These are phyloP conservation scores for Phytopythium oedochilum DNA, from an alignment of 352 stramenopile genomes.

Conservation along the genomic window DNA sequence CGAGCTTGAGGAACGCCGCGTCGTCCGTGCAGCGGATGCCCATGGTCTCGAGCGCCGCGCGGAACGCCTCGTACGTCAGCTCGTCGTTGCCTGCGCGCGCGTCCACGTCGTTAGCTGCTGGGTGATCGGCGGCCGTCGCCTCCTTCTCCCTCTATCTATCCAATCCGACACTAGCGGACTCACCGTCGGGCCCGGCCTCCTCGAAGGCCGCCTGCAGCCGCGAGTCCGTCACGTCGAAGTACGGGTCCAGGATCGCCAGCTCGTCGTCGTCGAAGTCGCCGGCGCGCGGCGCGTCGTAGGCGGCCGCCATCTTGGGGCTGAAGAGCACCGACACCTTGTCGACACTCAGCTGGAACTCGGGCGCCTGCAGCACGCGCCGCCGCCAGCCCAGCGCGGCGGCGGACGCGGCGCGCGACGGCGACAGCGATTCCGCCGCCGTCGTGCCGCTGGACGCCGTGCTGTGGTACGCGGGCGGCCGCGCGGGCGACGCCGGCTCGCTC, in stretches of 20 bases:
- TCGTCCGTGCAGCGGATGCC: slow-evolving; percentile 72
- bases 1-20: slow-evolving; percentile 63
- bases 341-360: slow-evolving; percentile 67
- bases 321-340: slow-evolving; percentile 84
- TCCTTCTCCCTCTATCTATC: not conserved
- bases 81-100: slow-evolving; percentile 22
- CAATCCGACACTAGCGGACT: not conserved
- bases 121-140: too few relatives aligned
- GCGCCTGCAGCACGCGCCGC: slow-evolving; percentile 26
- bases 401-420: not conserved
- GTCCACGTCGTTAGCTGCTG: not conserved
- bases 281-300: not conserved
- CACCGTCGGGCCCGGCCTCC: slow-evolving; percentile 46
- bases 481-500: slow-evolving; percentile 4
- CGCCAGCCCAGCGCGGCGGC: slow-evolving; percentile 5
- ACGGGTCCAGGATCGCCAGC: slow-evolving; percentile 81
- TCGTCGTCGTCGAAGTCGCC: slow-evolving; percentile 44
- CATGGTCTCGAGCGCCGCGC: slow-evolving; percentile 50
- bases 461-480: slow-evolving; percentile 2
- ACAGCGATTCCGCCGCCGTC: not conserved
- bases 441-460: slow-evolving; percentile 5
- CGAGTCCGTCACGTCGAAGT: slow-evolving; percentile 82
- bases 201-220: slow-evolving; percentile 67
- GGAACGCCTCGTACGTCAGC: slow-evolving; percentile 55
- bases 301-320: slow-evolving; percentile 41